These are phyloP conservation scores for Hyaloscypha hepaticicola DNA, from an alignment of 495 filamentous ascomycete species.

Conservation along the genomic window DNA sequence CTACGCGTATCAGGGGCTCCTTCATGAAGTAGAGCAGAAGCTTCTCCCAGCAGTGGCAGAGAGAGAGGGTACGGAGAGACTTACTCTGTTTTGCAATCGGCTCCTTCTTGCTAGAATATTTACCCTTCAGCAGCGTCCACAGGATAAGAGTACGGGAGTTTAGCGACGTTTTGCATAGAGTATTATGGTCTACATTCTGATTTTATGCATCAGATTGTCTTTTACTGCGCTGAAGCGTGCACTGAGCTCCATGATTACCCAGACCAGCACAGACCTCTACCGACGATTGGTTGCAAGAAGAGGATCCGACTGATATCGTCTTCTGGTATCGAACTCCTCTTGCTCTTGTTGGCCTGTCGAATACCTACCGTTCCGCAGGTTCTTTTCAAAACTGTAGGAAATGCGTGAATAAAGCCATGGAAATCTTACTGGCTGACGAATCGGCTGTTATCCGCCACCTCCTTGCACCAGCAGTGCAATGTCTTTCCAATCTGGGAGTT, in stretches of 20 bases:
- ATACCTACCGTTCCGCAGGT: background rate
- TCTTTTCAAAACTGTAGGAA: slow-evolving; percentile 2
- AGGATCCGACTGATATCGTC: background rate
- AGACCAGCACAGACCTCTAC: background rate
- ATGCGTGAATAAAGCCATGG: background rate
- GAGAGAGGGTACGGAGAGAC: background rate
- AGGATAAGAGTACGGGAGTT: background rate
- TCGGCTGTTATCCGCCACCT: background rate
- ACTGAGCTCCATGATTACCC: background rate
- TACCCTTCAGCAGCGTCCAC: slow-evolving; percentile 1
- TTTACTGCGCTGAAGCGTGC: slow-evolving; percentile 2
- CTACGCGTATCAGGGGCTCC: slow-evolving; percentile 1
- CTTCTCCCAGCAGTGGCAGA: background rate
- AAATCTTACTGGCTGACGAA: background rate
- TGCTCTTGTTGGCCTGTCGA: background rate
- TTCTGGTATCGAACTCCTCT: background rate
- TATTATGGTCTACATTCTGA: background rate
- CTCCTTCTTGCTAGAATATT: background rate
- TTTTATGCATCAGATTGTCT: background rate
- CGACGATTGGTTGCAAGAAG: background rate
- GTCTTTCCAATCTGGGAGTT: background rate
- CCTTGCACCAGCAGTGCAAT: background rate
- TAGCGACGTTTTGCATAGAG: background rate
- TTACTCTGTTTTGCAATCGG: background rate
- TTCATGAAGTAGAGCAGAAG: slow-evolving; percentile 2